These are phyloP conservation scores for Pilatotrama ljubarskyi DNA, from an alignment of 768 basidiomycete genomes.

Conservation along the genomic window DNA sequence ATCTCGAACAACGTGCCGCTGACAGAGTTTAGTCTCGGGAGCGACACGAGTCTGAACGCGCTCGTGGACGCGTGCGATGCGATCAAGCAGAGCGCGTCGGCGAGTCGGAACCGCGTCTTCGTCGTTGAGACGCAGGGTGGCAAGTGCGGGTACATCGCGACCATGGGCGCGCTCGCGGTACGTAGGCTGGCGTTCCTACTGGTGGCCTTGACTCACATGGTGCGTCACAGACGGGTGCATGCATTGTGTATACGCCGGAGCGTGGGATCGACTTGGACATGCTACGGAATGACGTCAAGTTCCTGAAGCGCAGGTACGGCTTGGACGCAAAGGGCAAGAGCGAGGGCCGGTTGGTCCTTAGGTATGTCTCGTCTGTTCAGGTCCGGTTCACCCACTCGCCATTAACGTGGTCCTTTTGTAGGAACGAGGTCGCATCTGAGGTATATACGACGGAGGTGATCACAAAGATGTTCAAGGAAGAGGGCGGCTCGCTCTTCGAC, in stretches of 20 bases:
- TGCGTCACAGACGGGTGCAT: conserved; percentile 76
- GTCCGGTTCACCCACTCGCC: not conserved
- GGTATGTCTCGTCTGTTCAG: conserved; percentile 47
- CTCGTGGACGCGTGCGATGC: conserved; percentile 97
- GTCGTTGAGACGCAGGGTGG: conserved; percentile 99
- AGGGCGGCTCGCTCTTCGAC: conserved; percentile 91
- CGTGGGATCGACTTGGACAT: conserved; percentile 80
- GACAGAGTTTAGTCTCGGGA: conserved; percentile 94
- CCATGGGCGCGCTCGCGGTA: conserved; percentile 94
- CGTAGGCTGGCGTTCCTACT: conserved; percentile 33
- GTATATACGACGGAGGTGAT: conserved; percentile 93
- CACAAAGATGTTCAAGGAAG: conserved; percentile 92
- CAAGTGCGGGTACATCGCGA: conserved; percentile 92
- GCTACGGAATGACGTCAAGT: conserved; percentile 82
- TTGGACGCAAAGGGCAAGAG: conserved; percentile 87
- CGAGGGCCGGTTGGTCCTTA: conserved; percentile 91
- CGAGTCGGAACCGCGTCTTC: conserved; percentile 94
- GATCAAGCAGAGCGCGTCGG: conserved; percentile 97
- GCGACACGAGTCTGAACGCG: conserved; percentile 97
- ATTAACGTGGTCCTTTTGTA: conserved; percentile 32
- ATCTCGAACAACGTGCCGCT: conserved; percentile 98
- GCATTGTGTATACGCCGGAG: conserved; percentile 93
- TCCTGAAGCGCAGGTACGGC: conserved; percentile 80
- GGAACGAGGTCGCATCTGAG: conserved; percentile 82
- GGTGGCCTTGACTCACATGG: not conserved